Evolutionary conservation across 805 yeast species (phyloP).

Genomic region (Kluyveromyces nonfermentans): DNA sequence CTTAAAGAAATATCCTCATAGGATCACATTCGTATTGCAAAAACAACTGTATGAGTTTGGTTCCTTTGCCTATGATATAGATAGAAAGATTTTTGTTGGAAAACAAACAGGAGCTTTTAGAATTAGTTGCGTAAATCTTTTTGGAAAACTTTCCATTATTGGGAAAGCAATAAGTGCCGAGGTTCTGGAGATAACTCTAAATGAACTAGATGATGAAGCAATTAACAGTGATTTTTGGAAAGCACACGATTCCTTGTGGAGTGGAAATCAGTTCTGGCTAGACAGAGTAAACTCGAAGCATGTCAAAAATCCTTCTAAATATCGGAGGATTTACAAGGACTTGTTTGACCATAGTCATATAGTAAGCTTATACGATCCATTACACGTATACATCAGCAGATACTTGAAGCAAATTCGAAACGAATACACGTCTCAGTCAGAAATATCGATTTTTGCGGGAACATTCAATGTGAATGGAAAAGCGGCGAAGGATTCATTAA

Average conservation of each 20-base stretch:
- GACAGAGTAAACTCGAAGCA: constrained; percentile 59
- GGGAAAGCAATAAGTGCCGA: constrained; percentile 59
- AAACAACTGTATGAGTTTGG: constrained; percentile 73
- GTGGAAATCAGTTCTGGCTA: constrained; percentile 82
- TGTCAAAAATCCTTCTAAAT: constrained; percentile 23
- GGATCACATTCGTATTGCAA: constrained; percentile 43
- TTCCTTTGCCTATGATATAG: constrained; percentile 66
- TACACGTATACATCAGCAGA: constrained; percentile 70
- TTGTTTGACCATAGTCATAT: constrained; percentile 25
- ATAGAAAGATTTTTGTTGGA: constrained; percentile 48
- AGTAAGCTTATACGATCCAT: constrained; percentile 78
- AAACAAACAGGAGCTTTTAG: constrained; percentile 89
- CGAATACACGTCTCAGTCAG: constrained; percentile 51
- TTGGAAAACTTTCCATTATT: constrained; percentile 79
- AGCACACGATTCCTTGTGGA: constrained; percentile 79
- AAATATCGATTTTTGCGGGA: constrained; percentile 65
- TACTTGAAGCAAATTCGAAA: constrained; percentile 42
- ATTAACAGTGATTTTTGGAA: constrained; percentile 41
- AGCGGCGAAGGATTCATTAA: constrained; percentile 44
- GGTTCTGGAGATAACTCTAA: constrained; percentile 39
- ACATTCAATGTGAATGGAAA: constrained; percentile 84
- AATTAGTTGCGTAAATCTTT: constrained; percentile 81
- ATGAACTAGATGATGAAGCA: constrained; percentile 34
- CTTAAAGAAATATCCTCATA: constrained; percentile 31
- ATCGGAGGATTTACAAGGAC: constrained; percentile 20